Evolutionary conservation across 2,329 filamentous ascomycete species (phyloP).

Genomic region (Corniculantispora saksenae): DNA sequence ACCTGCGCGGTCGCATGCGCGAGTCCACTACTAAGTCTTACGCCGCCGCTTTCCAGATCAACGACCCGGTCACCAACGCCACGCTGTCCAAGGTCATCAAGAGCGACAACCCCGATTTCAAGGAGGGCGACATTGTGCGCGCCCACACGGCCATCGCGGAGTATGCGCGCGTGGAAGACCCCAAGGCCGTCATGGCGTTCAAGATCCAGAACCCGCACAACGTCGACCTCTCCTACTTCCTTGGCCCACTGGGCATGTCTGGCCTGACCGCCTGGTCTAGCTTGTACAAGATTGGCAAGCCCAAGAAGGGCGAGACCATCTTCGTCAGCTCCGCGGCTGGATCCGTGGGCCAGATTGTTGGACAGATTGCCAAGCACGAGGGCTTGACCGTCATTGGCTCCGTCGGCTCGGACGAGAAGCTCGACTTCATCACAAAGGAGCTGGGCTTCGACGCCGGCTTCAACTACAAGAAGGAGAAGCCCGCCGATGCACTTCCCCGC

Average conservation of each 20-base stretch:
- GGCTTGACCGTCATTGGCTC: conserved; percentile 78
- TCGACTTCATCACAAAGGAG: conserved; percentile 61
- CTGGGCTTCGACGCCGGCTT: conserved; percentile 64
- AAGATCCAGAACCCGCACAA: conserved; percentile 70
- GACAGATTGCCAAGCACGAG: conserved; percentile 80
- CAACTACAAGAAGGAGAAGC: conserved; percentile 85
- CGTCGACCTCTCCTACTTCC: conserved; percentile 66
- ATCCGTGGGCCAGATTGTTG: conserved; percentile 80
- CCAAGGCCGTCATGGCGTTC: conserved; percentile 39
- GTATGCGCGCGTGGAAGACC: conserved; percentile 60
- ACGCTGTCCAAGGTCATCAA: conserved; percentile 70
- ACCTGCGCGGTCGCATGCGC: conserved; percentile 80
- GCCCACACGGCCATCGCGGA: conserved; percentile 64
- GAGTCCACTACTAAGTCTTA: conserved; percentile 63
- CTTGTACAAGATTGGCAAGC: conserved; percentile 63
- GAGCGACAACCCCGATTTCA: conserved; percentile 63
- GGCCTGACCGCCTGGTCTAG: conserved; percentile 72
- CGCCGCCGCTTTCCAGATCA: conserved; percentile 51
- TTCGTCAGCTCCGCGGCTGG: conserved; percentile 80
- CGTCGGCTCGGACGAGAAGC: conserved; percentile 77
- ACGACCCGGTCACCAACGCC: conserved; percentile 64
- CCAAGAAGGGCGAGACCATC: conserved; percentile 71
- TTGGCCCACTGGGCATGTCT: conserved; percentile 66
- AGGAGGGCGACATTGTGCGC: conserved; percentile 66
- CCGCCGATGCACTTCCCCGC: conserved; percentile 65